These are phyloP conservation scores for Apiotrichum mycotoxinovorans DNA, from an alignment of 1,284 basidiomycete genomes.

Conservation along the genomic window DNA sequence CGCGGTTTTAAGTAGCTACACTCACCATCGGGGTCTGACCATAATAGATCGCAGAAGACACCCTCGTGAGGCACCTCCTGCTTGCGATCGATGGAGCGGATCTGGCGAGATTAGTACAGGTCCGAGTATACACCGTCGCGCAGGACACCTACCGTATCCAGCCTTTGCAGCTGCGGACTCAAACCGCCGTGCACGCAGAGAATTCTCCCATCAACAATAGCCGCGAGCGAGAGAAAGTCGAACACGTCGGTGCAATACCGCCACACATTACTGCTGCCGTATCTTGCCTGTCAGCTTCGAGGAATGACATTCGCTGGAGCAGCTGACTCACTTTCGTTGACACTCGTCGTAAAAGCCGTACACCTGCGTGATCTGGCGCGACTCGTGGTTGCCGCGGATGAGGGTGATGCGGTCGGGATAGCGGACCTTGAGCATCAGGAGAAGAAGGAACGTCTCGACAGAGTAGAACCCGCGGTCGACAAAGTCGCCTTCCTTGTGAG, in stretches of 20 bases:
- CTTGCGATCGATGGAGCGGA: constrained; percentile 90
- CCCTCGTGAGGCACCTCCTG: constrained; percentile 99
- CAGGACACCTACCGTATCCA: constrained; percentile 70
- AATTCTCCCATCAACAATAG: constrained; percentile 91
- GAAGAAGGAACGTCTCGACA: constrained; percentile 92
- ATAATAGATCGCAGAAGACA: constrained; percentile 95
- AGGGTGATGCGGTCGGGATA: constrained; percentile 97
- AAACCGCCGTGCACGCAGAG: constrained; percentile 91
- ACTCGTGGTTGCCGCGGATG: constrained; percentile 97
- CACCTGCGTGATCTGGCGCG: constrained; percentile 97
- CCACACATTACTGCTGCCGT: constrained; percentile 94
- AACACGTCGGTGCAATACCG: constrained; percentile 98
- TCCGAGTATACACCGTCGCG: not conserved
- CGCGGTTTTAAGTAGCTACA: not conserved
- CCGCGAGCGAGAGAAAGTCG: constrained; percentile 90
- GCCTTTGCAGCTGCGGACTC: constrained; percentile 74
- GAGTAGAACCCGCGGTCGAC: constrained; percentile 96
- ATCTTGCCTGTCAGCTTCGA: constrained; percentile 47
- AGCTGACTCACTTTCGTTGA: constrained; percentile 64
- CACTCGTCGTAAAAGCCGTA: constrained; percentile 99
- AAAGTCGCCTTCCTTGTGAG: constrained; percentile 68
- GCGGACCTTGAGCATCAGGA: constrained; percentile 92
- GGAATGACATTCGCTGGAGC: not conserved
- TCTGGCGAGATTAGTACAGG: constrained; percentile 56
- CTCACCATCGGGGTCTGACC: constrained; percentile 96